These are phyloP conservation scores for Thalassiosira profunda DNA, from an alignment of 108 stramenopile species.

Conservation along the genomic window DNA sequence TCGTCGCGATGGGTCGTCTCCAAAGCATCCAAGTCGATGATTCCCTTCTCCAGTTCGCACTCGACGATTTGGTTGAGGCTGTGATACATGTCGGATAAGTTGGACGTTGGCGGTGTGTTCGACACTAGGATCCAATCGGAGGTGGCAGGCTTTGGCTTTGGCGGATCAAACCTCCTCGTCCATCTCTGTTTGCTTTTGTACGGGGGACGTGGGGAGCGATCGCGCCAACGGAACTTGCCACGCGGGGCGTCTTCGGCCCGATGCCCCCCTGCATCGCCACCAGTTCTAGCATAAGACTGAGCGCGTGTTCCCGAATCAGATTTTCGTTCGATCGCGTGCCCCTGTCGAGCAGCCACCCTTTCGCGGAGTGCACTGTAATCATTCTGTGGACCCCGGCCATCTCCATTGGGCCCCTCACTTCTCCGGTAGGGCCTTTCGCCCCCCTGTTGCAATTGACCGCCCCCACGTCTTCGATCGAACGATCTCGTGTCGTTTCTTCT, in stretches of 20 bases:
- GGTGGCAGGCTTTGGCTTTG: slow-evolving; percentile 4
- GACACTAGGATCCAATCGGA: slow-evolving; percentile 46
- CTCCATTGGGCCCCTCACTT: neutral
- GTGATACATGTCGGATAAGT: slow-evolving; percentile 36
- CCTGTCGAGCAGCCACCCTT: neutral
- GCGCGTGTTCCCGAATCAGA: no score
- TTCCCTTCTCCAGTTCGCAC: slow-evolving; percentile 41
- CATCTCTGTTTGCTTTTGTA: no score
- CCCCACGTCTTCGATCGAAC: neutral
- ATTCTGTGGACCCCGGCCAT: neutral
- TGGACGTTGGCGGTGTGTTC: slow-evolving; percentile 40
- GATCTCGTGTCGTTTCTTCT: neutral
- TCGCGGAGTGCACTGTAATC: neutral
- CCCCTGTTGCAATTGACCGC: neutral
- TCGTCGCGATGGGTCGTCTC: no score
- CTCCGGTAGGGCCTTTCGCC: no score
- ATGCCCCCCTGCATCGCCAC: neutral
- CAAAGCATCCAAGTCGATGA: slow-evolving; percentile 35
- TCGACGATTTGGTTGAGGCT: slow-evolving; percentile 33
- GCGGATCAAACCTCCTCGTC: neutral
- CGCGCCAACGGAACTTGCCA: neutral
- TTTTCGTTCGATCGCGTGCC: no score
- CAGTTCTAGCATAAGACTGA: no score
- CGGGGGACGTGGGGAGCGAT: no score
- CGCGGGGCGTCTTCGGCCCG: neutral